Conservation (phyloP, 1,139 yeast genomes). For the Geotrichum armillariae region DNA sequence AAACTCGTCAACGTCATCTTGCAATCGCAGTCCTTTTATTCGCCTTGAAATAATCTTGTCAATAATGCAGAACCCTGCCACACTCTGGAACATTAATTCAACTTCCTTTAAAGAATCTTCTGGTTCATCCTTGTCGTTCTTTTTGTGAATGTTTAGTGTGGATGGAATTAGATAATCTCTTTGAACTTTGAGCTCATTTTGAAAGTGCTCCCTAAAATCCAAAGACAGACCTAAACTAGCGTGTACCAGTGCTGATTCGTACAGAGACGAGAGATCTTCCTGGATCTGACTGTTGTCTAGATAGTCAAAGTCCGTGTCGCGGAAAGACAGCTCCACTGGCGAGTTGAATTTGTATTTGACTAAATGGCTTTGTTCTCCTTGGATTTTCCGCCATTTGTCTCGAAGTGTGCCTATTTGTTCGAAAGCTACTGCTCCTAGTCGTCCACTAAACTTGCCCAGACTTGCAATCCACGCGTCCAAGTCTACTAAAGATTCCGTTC, state of each 20-base stretch:
- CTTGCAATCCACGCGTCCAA: constrained; percentile 57
- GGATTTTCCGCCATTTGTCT: constrained; percentile 54
- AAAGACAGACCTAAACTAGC: constrained; percentile 67
- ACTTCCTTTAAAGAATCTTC: constrained; percentile 28
- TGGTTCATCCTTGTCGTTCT: constrained; percentile 19
- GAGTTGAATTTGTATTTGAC: constrained; percentile 73
- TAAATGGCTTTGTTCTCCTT: constrained; percentile 46
- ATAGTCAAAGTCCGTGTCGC: constrained; percentile 51
- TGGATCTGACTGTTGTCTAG: constrained; percentile 46
- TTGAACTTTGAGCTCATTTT: constrained; percentile 72
- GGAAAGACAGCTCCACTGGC: constrained; percentile 74
- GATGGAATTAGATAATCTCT: constrained; percentile 71
- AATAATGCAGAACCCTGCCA: constrained; percentile 75
- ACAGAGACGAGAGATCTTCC: constrained; percentile 66
- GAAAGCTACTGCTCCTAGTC: constrained; percentile 46
- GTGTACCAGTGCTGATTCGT: constrained; percentile 82
- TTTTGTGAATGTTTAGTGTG: constrained; percentile 22
- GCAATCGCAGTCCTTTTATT: constrained; percentile 45
- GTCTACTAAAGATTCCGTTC: constrained; percentile 74
- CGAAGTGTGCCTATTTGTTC: constrained; percentile 57
- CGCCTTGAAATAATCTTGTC: constrained; percentile 67
- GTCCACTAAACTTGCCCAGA: constrained; percentile 16
- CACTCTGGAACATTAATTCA: constrained; percentile 47
- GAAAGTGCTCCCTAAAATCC: constrained; percentile 59
- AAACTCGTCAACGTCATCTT: constrained; percentile 60